A percentile compares a stretch with the other conserved stretches of the same genome.
Evolutionary conservation across 163 green algal genomes (phyloP).

Genomic region (Chlamydomonas reinhardtii): DNA sequence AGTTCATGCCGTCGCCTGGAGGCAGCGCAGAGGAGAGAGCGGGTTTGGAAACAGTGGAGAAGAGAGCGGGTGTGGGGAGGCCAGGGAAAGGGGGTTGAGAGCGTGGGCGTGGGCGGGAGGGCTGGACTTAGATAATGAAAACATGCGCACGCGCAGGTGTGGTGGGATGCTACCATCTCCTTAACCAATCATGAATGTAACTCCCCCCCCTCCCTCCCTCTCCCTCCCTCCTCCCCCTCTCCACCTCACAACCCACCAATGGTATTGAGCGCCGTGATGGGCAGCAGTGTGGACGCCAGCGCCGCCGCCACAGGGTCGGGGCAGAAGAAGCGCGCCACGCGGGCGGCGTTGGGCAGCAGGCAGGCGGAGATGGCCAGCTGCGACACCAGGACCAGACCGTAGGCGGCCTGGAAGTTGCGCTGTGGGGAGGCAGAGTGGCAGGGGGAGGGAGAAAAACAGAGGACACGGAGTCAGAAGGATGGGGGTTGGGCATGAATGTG

Average conservation of each 20-base stretch:
- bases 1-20: conserved; percentile 49
- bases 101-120: too few species aligned
- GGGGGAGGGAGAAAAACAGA: neutral
- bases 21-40: neutral
- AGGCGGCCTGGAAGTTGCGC: conserved; percentile 29
- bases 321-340: conserved; percentile 48
- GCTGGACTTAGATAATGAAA: too few species aligned
- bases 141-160: too few species aligned
- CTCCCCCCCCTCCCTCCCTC: neutral
- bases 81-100: too few species aligned
- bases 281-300: conserved; percentile 33
- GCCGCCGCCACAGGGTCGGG: conserved; percentile 5
- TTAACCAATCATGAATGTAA: too few species aligned
- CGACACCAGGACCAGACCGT: conserved; percentile 1
- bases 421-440: neutral
- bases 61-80: neutral
- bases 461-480: neutral
- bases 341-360: conserved; percentile 1
- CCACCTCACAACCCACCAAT: neutral
- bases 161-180: too few species aligned
- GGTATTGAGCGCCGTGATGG: conserved; percentile 27
- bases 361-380: conserved; percentile 6
- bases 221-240: neutral
- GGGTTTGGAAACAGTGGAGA: too few species aligned
- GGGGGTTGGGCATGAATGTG: too few species aligned